These are phyloP conservation scores for Lachnellula arida DNA, from an alignment of 2,329 filamentous ascomycete genomes.

Conservation along the genomic window DNA sequence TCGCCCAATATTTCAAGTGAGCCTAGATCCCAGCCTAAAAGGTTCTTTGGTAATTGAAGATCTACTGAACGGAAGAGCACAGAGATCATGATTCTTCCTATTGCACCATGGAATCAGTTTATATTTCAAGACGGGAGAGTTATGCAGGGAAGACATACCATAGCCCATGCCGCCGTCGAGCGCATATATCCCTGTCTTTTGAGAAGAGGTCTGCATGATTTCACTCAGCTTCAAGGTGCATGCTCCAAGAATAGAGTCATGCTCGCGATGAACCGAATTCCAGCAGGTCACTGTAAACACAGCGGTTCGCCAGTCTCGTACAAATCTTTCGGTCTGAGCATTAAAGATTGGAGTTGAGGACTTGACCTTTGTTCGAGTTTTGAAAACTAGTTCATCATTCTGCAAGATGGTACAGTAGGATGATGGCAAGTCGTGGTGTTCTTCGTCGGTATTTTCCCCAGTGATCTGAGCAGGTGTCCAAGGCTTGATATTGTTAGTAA, in stretches of 20 bases:
- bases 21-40: constrained; percentile 17
- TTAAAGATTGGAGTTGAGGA: constrained; percentile 18
- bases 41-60: constrained; percentile 10
- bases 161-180: constrained; percentile 18
- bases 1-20: constrained; percentile 16
- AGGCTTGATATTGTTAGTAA: constrained; percentile 1
- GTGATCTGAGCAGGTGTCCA: constrained; percentile 19
- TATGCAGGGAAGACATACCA: neutral
- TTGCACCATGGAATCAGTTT: no score
- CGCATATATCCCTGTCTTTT: constrained; percentile 14
- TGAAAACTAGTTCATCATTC: constrained; percentile 18
- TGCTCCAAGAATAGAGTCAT: constrained; percentile 17
- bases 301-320: constrained; percentile 16
- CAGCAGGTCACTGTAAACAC: constrained; percentile 17
- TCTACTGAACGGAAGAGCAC: constrained; percentile 18
- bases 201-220: constrained; percentile 14
- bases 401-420: constrained; percentile 19
- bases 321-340: constrained; percentile 17
- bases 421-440: constrained; percentile 14
- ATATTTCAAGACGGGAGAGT: no score
- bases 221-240: constrained; percentile 18
- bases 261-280: constrained; percentile 15
- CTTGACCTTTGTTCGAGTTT: constrained; percentile 18
- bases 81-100: constrained; percentile 13
- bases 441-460: constrained; percentile 19